These are phyloP conservation scores for Nicotiana rustica DNA, from an alignment of 305 asterid species.

Conservation along the genomic window DNA sequence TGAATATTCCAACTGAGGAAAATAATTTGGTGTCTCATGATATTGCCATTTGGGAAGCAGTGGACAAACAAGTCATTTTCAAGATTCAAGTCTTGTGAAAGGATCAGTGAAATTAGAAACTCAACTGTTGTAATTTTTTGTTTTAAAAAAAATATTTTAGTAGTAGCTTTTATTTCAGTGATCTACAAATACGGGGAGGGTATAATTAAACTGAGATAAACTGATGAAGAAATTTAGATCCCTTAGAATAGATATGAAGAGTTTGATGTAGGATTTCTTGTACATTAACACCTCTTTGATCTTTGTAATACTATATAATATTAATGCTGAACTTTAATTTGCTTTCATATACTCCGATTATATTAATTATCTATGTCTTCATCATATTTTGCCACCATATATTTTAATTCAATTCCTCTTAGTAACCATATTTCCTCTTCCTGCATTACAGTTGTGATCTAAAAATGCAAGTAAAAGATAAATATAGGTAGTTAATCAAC, in stretches of 20 bases:
- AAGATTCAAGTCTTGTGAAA: slow-evolving; percentile 54
- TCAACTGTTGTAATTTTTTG: slow-evolving; percentile 25
- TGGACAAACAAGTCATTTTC: slow-evolving; percentile 65
- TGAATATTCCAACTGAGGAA: slow-evolving; percentile 64
- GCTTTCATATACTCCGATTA: not conserved
- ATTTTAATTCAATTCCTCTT: not conserved
- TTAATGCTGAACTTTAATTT: slow-evolving; percentile 8
- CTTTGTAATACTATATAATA: slow-evolving; percentile 29
- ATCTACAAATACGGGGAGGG: slow-evolving; percentile 46
- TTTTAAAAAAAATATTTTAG: slow-evolving; percentile 34
- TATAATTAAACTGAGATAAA: slow-evolving; percentile 29
- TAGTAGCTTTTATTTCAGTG: slow-evolving; percentile 31
- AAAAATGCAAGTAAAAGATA: not conserved
- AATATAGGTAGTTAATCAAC: no score
- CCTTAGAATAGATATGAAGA: slow-evolving; percentile 34
- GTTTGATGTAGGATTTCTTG: slow-evolving; percentile 35
- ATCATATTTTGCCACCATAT: slow-evolving; percentile 11
- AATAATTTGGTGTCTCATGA: slow-evolving; percentile 34
- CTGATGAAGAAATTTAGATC: slow-evolving; percentile 33
- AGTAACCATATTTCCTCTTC: not conserved
- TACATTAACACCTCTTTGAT: slow-evolving; percentile 37
- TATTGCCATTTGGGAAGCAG: slow-evolving; percentile 54
- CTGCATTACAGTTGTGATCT: not conserved
- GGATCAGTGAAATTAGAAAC: not conserved
- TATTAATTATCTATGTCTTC: not conserved